phyloP scores from a whole-genome alignment of 768 basidiomycete genomes.

The Artomyces pyxidatus region DNA sequence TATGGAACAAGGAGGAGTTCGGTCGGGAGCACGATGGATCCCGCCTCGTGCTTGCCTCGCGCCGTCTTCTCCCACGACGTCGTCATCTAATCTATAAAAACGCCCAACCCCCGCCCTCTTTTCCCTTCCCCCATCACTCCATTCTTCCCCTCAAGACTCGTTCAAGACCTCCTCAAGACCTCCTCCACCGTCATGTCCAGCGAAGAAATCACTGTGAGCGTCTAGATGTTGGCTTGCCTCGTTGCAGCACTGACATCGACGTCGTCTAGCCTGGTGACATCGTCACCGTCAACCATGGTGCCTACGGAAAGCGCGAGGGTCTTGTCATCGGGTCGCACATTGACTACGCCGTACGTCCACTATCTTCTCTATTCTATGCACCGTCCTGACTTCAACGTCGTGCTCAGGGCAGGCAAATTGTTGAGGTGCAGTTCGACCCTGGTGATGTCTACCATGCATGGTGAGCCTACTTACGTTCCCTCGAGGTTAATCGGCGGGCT shows the following conservation, averaged over 20 bases:
- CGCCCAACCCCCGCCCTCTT: neutral
- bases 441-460: constrained; percentile 62
- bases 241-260: neutral
- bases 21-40: neutral
- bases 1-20: neutral
- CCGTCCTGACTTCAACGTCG: neutral
- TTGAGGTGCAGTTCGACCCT: constrained; percentile 74
- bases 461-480: constrained; percentile 26
- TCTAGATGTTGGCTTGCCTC: neutral
- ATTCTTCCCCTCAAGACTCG: neutral
- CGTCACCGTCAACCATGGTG: constrained; percentile 63
- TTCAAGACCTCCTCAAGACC: neutral
- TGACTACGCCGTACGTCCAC: constrained; percentile 54
- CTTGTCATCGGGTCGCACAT: constrained; percentile 70
- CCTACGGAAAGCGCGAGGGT: constrained; percentile 63
- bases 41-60: constrained; percentile 19
- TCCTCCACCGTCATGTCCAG: neutral
- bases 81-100: constrained; percentile 1
- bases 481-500: no score
- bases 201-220: constrained; percentile 18
- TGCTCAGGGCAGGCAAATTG: constrained; percentile 66
- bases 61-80: neutral
- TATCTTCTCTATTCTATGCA: neutral
- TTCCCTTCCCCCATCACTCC: neutral
- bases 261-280: constrained; percentile 62